Evolutionary conservation across 129 eudicot genomes (phyloP).

Genomic region (Apium graveolens): DNA sequence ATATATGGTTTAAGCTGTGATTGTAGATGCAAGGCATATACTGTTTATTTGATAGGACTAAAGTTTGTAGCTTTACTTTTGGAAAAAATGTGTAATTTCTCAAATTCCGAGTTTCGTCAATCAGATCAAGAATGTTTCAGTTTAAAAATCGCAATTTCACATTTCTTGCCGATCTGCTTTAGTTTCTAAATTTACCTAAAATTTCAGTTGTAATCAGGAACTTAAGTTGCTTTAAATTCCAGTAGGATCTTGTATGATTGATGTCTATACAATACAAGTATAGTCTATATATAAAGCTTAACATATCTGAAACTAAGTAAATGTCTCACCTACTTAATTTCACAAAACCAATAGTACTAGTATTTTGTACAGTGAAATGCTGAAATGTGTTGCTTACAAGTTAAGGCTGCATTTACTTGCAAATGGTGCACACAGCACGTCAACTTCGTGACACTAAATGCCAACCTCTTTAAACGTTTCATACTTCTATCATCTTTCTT

Average conservation of each 20-base stretch:
- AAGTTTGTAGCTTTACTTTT: not conserved
- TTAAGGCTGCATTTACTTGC: not conserved
- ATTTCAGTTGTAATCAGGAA: not conserved
- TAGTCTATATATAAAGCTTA: no score
- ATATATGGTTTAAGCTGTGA: not conserved
- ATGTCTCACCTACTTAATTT: not conserved
- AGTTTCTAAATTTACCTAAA: not conserved
- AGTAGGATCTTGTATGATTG: not conserved
- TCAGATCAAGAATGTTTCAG: not conserved
- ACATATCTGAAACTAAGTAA: no score
- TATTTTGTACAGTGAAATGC: not conserved
- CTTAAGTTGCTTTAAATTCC: not conserved
- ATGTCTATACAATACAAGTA: not conserved
- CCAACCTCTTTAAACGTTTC: not conserved
- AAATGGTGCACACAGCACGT: not conserved
- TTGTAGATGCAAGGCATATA: not conserved
- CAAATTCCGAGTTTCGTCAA: not conserved
- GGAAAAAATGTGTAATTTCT: not conserved
- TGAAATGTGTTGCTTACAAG: not conserved
- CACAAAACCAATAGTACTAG: not conserved
- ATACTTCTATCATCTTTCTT: not conserved
- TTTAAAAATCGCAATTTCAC: not conserved
- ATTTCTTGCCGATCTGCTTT: not conserved
- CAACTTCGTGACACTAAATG: slow-evolving; percentile 4
- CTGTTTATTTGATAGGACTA: not conserved